Evolutionary conservation across 78 protist genomes (phyloP), one percentile per base, ranked within the genome.

Genomic region (Chrysochromulina parva): DNA sequence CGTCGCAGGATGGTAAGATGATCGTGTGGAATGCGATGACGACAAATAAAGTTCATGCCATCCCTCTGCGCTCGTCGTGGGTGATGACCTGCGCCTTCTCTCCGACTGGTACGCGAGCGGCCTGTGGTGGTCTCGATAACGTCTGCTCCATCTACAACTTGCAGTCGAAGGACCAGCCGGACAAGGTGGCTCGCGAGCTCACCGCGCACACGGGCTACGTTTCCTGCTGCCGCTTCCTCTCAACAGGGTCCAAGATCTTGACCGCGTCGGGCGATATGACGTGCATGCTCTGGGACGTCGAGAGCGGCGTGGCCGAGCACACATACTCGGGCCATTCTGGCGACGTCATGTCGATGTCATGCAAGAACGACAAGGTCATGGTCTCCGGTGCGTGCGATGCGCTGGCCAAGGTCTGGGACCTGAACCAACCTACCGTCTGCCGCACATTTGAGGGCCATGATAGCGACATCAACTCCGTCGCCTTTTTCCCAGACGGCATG

Each of bases 71-170:
- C 55, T 94, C 95, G 16, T 90, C 95, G 57, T 98, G 99, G 99
- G 99, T 98, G 48, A 98, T 97, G 99, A 96, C 98, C 11, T 98
- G 99, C 81, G 99, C 98, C 48, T 98, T 97, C 47, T 91, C 99
- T 28, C 99, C 98, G 52, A 86, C 94, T 6, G 97, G 97, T n/a
- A 88, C 74, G 65, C 89, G 93, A 80, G 98, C 97, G 6, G 99
- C 99, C 20, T 95, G 97, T 88, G 99, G 99, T 58, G 99, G 99
- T 62, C 94, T 98, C 52, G 99, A 98, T 94, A 98, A 97, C 94
- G 84, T 93, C 53, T 97, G 99, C 93, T 93, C 98, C 3, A 93
- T 97, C 90, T 97, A 94, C 93, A 86, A 69, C 66, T 93, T 97
- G n/a, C 93, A 80, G 20, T 82, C 24, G 20, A 66, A 86, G 19